Base-by-base conservation (phyloP, 306 rosid genomes). In the Citrullus amarus region DNA sequence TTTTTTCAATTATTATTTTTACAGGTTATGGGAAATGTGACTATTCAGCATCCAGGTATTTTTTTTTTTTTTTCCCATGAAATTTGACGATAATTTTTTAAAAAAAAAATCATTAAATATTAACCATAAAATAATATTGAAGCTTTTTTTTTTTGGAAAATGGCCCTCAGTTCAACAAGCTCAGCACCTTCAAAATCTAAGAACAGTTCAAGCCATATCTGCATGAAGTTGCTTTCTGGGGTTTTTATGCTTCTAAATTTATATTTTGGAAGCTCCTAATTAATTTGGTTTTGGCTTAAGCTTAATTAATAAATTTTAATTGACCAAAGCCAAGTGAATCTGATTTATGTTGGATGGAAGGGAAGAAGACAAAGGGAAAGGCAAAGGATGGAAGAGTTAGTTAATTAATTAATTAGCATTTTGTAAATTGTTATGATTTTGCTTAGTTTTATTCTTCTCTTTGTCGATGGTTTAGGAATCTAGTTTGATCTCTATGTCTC, bases 21-120 rank as follows among this genome's bases (percentile, higher is more conserved):
- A 22, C 91, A 95, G 98, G 97, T 82, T 86, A 95, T 69, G 98
- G 86, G 77, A 88, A 92, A 80, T 95, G 98, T 77, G 34, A 5
- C 77, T 95, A 80, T 79, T 34, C 83, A 14, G 74, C 90, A 51
- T 75, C 97, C 39, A 92, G 96, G 98, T 94, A 90, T 53, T 88
- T 84, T 59, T 56, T 54, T 20, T 74, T 25, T 25, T 25, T 25
- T 25, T 25, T 25, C 28, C 0, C 28, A 25, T 53, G 12, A 69
- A 76, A 22, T 62, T 62, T 16, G 39, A 34, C 44, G 39, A 39
- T 66, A 38, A 39, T 18, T 4, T 51, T 0, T 4, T 51, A 14
- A 2, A 53, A 53, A 16, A 48, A 12, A 12, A 48, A 41, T 5
- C 46, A 5, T 0, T 41, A 41, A 41, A 41, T 41, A 44, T 30